phyloP scores from a whole-genome alignment of 2,329 filamentous ascomycete species.

The Sporothrix pseudoabietina region DNA sequence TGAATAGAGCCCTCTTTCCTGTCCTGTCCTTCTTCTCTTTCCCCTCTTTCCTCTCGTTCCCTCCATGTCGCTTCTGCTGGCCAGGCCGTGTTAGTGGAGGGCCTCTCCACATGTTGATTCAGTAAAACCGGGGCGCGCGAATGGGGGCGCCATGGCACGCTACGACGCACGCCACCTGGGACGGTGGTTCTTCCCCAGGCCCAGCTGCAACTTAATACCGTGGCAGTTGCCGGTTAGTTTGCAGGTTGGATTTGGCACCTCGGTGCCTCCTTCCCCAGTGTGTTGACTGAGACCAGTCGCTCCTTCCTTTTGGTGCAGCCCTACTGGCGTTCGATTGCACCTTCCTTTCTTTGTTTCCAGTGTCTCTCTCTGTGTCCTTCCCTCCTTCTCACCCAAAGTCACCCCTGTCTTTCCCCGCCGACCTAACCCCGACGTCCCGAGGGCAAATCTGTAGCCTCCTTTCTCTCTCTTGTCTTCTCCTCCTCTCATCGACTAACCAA shows the following conservation, averaged over 20 bases:
- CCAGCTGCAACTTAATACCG: constrained; percentile 21
- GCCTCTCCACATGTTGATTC: constrained; percentile 25
- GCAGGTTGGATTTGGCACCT: neutral
- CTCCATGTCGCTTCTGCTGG: neutral
- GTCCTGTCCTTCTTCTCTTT: neutral
- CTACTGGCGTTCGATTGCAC: neutral
- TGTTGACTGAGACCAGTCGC: neutral
- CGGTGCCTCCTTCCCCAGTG: constrained; percentile 23
- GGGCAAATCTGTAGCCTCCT: constrained; percentile 18
- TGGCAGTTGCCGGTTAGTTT: constrained; percentile 30
- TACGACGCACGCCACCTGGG: constrained; percentile 8
- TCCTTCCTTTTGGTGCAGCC: neutral
- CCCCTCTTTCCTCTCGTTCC: neutral
- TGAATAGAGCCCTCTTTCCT: neutral
- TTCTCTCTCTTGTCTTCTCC: neutral
- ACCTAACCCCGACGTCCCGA: constrained; percentile 25
- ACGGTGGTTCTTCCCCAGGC: neutral
- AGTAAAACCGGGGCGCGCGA: constrained; percentile 18
- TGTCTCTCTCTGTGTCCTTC: neutral
- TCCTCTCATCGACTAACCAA: neutral
- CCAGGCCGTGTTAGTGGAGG: constrained; percentile 18
- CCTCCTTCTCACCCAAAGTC: neutral
- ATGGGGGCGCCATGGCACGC: neutral
- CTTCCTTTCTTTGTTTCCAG: neutral
- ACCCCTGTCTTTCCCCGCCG: constrained; percentile 18